Base-by-base conservation (phyloP, 768 basidiomycete genomes). In the Boletus sp. region DNA sequence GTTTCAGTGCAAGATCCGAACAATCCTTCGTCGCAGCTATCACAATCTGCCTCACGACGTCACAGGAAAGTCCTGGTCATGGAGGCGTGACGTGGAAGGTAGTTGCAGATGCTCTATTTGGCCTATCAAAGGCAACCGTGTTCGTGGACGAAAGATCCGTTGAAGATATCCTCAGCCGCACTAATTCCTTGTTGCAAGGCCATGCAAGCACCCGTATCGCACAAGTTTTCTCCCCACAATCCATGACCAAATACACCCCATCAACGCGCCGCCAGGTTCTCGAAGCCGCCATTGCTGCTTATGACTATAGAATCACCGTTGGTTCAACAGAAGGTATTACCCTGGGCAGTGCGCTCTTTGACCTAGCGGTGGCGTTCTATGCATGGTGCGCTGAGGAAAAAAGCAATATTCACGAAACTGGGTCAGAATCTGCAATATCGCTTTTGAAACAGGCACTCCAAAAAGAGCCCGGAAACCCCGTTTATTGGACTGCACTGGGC, bases 401-500 rank as follows among this genome's bases (percentile, higher is more conserved):
- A 35, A 19, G 5, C 17, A 43, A 29, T 34, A 21, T 27, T 25
- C 43, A 47, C 5, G 64, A 73, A 21, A 55, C 59, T 41, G 72
- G 72, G 0, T 69, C 75, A 35, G 72, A 78, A 30, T 72, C 79
- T 52, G 77, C 81, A 2, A 71, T 77, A 32, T 72, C 75, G 11
- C 83, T 78, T 54, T 64, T 97, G 51, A 84, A 83, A 59, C 79
- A 84, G 55, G 91, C 94, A 2, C 66, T 98, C 11, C 82, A 82
- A 44, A 78, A 82, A 44, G 87, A 93, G 62, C 82, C 89, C 6
- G 74, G 75, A 27, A 90, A 90, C 64, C 80, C 84, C 54, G 62
- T 71, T 14, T 89, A 88, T 62, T 99, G 97, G 97, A 79, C 81
- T 58, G 84, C 90, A 2, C 72, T 98, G 29, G 97, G 90, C 0